Evolutionary conservation across 192 early-diverging fungal species (phyloP).

Genomic region (Powellomyces hirtus): DNA sequence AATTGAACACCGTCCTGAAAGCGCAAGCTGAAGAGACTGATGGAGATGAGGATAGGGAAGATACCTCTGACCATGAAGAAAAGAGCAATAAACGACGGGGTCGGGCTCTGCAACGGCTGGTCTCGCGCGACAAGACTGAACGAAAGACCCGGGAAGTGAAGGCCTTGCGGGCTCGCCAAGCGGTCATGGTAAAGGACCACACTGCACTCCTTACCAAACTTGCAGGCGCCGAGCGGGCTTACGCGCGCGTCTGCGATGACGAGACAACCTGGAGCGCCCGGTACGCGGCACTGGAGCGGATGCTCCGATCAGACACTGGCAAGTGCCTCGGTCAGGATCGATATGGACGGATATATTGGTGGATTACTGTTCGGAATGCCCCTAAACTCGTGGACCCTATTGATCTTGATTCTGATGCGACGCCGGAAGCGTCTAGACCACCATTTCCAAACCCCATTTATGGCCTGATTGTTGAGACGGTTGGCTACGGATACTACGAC

Average conservation of each 20-base stretch:
- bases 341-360: neutral
- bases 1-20: neutral
- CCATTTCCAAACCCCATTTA: too few species aligned
- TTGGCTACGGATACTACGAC: neutral
- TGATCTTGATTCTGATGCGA: too few species aligned
- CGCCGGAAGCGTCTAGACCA: too few species aligned
- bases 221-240: neutral
- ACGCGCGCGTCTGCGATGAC: neutral
- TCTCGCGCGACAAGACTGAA: neutral
- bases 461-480: neutral
- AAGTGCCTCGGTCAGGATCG: neutral
- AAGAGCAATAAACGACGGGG: neutral
- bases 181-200: neutral
- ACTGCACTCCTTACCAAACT: neutral
- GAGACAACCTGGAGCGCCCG: neutral
- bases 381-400: too few species aligned
- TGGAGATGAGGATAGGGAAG: neutral
- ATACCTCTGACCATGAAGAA: neutral
- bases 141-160: neutral
- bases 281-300: neutral
- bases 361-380: too few species aligned
- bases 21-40: neutral
- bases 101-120: neutral
- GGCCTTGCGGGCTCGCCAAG: neutral
- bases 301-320: neutral